Conservation (phyloP, 768 basidiomycete species). For the Lentinula sp. region DNA sequence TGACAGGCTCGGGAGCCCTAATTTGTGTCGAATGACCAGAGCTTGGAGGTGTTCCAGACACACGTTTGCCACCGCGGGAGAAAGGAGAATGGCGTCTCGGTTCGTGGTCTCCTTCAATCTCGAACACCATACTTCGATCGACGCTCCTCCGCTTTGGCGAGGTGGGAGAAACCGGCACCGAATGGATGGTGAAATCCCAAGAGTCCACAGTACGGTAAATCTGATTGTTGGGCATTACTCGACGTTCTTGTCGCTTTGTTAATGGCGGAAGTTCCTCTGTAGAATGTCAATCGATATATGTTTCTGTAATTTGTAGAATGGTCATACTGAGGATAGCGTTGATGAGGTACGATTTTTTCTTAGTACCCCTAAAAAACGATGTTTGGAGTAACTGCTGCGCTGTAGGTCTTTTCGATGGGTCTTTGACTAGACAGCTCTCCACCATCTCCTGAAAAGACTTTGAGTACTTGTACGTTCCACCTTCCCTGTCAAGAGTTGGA, state of each 20-base stretch:
- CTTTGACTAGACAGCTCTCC: slow-evolving; percentile 77
- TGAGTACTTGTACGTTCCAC: slow-evolving; percentile 70
- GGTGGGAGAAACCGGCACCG: slow-evolving; percentile 16
- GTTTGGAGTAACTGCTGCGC: slow-evolving; percentile 72
- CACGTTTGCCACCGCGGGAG: background rate
- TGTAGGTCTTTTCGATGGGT: slow-evolving; percentile 76
- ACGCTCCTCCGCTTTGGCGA: background rate
- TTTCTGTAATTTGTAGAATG: background rate
- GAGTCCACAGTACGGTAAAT: slow-evolving; percentile 58
- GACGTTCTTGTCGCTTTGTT: slow-evolving; percentile 66
- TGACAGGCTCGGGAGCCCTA: background rate
- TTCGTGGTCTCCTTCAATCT: slow-evolving; percentile 16
- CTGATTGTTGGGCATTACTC: slow-evolving; percentile 29
- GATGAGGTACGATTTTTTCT: slow-evolving; percentile 76
- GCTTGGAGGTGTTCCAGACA: background rate
- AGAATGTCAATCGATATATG: background rate
- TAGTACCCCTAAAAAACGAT: slow-evolving; percentile 73
- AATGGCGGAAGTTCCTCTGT: slow-evolving; percentile 68
- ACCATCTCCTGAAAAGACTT: slow-evolving; percentile 80
- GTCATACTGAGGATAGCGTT: slow-evolving; percentile 60
- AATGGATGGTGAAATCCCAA: slow-evolving; percentile 68
- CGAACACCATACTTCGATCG: slow-evolving; percentile 8
- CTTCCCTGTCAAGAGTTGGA: slow-evolving; percentile 70
- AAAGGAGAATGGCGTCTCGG: background rate
- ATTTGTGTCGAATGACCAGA: background rate